Evolutionary conservation across 1,284 basidiomycete species (phyloP).

Genomic region (Trichosporon asahii): DNA sequence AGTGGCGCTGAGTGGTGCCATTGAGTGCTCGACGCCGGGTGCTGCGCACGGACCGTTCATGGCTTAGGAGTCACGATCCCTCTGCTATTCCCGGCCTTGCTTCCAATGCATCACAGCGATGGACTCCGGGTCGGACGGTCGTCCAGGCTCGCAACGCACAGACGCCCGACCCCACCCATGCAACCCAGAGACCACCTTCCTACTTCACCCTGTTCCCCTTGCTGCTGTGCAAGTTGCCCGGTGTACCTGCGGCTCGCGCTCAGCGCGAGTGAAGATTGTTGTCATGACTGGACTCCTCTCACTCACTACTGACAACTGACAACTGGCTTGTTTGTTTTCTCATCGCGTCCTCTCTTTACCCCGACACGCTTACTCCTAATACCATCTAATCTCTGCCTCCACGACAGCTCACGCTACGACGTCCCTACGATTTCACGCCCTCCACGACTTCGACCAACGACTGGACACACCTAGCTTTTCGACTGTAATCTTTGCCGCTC

Average conservation of each 20-base stretch:
- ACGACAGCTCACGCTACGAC: neutral
- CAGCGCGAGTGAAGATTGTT: neutral
- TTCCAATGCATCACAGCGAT: neutral
- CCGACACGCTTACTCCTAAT: neutral
- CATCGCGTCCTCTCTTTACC: neutral
- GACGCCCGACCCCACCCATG: neutral
- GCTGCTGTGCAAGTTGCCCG: neutral
- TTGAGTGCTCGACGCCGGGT: neutral
- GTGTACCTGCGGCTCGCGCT: neutral
- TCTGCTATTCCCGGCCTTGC: neutral
- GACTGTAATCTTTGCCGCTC: neutral
- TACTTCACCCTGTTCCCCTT: neutral
- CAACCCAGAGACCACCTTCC: neutral
- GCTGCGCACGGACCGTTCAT: neutral
- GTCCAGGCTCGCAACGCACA: neutral
- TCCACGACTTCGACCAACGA: neutral
- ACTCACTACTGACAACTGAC: neutral
- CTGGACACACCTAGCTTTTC: neutral
- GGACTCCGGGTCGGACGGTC: neutral
- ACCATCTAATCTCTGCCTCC: neutral
- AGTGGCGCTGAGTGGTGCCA: neutral
- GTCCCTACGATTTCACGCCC: neutral
- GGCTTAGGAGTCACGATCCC: neutral
- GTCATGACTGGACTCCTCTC: neutral
- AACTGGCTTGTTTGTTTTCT: neutral